These are phyloP conservation scores for Termitomyces bulborhizus DNA, from an alignment of 768 basidiomycete genomes.

Conservation along the genomic window DNA sequence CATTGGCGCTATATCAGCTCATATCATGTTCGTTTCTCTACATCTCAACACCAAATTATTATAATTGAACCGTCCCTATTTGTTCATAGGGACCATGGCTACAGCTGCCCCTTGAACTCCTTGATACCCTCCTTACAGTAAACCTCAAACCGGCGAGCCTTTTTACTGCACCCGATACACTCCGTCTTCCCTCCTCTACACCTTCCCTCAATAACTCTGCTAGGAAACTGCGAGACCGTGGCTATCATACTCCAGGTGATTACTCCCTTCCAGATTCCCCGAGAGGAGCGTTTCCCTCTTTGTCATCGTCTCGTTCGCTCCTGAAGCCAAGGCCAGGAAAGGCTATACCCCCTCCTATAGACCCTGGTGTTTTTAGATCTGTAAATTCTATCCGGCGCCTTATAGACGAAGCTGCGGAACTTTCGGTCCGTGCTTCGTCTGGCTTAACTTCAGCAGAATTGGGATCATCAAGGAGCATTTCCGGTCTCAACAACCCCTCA, in stretches of 20 bases:
- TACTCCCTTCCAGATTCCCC: conserved; percentile 43
- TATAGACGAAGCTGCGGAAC: conserved; percentile 85
- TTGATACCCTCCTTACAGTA: conserved; percentile 74
- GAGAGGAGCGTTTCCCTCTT: conserved; percentile 25
- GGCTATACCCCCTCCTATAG: conserved; percentile 79
- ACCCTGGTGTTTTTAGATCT: conserved; percentile 80
- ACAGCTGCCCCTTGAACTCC: conserved; percentile 78
- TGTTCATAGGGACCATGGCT: conserved; percentile 79
- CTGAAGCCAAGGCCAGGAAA: conserved; percentile 56
- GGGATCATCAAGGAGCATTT: conserved; percentile 51
- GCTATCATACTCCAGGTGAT: conserved; percentile 35
- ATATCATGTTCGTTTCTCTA: conserved; percentile 61
- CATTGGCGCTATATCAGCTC: conserved; percentile 94
- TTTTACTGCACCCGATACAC: conserved; percentile 34
- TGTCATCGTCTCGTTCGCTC: conserved; percentile 39
- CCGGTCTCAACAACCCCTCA: conserved; percentile 35
- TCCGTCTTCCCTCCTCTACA: conserved; percentile 26
- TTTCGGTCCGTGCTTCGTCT: conserved; percentile 83
- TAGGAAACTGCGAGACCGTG: conserved; percentile 39
- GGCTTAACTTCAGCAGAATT: conserved; percentile 74
- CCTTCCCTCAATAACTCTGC: conserved; percentile 17
- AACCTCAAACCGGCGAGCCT: conserved; percentile 72
- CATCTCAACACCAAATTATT: background rate
- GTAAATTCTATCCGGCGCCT: conserved; percentile 70
- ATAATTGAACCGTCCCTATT: conserved; percentile 12